Percentiles rank a stretch among this genome's conserved stretches.
Conservation (phyloP, 345 rosid genomes). For the Arabidopsis arenosa region DNA sequence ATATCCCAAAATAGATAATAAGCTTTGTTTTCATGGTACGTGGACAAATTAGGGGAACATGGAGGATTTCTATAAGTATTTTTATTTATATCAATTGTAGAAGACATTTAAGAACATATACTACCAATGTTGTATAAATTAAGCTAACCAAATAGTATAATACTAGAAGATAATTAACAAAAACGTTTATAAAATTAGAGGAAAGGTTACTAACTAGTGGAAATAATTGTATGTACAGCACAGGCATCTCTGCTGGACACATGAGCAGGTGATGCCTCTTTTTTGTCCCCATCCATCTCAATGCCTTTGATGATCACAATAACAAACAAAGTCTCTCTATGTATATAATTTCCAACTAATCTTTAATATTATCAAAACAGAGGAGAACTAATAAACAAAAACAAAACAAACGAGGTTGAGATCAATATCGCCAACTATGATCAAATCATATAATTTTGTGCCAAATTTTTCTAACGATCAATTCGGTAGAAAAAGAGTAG, state of each 20-base stretch:
- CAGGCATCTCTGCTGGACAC: conserved; percentile 43
- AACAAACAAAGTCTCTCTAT: background rate
- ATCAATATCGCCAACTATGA: conserved; percentile 16
- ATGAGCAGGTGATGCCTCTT: conserved; percentile 40
- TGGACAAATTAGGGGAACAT: conserved; percentile 35
- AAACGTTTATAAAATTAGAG: background rate
- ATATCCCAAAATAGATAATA: conserved; percentile 15
- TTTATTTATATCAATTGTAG: conserved; percentile 16
- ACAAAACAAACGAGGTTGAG: background rate
- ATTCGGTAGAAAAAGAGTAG: conserved; percentile 4
- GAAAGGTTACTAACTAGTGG: conserved; percentile 34
- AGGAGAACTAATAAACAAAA: background rate
- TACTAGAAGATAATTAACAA: conserved; percentile 14
- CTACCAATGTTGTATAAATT: background rate
- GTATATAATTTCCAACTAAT: background rate
- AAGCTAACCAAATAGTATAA: conserved; percentile 23
- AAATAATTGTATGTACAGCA: conserved; percentile 44
- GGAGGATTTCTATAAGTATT: conserved; percentile 11
- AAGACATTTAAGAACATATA: background rate
- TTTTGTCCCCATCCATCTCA: conserved; percentile 35
- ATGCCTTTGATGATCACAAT: conserved; percentile 23
- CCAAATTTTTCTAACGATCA: background rate
- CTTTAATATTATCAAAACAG: background rate
- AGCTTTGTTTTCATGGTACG: conserved; percentile 25
- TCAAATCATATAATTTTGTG: conserved; percentile 9